phyloP scores from a whole-genome alignment of 139 green algal genomes.

The Chlorella sorokiniana region DNA sequence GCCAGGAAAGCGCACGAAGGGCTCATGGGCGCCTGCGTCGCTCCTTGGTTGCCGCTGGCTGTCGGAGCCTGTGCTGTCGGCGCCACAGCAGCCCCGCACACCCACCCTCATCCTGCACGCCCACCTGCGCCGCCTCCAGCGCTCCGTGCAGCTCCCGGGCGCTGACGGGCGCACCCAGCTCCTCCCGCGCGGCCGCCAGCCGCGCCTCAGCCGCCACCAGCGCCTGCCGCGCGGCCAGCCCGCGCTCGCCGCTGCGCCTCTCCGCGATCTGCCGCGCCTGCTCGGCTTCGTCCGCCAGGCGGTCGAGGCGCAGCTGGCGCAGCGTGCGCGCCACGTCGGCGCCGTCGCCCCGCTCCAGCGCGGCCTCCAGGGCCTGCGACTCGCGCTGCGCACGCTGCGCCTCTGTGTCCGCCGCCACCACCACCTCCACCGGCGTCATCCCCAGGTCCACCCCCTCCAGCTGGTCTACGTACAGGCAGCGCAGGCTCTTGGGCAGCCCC shows the following conservation, averaged over 20 bases:
- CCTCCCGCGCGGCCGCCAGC: background rate
- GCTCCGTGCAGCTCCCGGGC: conserved; percentile 1
- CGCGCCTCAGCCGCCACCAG: conserved; percentile 26
- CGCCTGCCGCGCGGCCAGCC: conserved; percentile 27
- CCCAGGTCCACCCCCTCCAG: conserved; percentile 28
- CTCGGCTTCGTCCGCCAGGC: conserved; percentile 18
- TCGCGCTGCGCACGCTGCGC: conserved; percentile 17
- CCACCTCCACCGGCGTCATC: conserved; percentile 14
- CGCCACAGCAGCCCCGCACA: too few relatives aligned
- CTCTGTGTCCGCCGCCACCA: conserved; percentile 16
- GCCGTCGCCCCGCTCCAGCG: conserved; percentile 17
- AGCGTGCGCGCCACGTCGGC: conserved; percentile 11
- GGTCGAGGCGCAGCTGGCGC: conserved; percentile 16
- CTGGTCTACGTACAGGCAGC: conserved; percentile 49
- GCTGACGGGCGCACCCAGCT: background rate
- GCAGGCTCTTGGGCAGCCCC: conserved; percentile 24
- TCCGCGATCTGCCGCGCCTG: conserved; percentile 16
- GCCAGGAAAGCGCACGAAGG: too few relatives aligned
- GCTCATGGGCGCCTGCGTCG: too few relatives aligned
- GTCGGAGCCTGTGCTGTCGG: too few relatives aligned
- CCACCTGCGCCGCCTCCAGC: conserved; percentile 4
- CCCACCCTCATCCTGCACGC: background rate
- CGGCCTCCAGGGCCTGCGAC: background rate
- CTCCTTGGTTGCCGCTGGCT: too few relatives aligned
- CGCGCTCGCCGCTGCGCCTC: conserved; percentile 34